These are phyloP conservation scores for Alliaria petiolata DNA, from an alignment of 345 rosid species.

Conservation along the genomic window DNA sequence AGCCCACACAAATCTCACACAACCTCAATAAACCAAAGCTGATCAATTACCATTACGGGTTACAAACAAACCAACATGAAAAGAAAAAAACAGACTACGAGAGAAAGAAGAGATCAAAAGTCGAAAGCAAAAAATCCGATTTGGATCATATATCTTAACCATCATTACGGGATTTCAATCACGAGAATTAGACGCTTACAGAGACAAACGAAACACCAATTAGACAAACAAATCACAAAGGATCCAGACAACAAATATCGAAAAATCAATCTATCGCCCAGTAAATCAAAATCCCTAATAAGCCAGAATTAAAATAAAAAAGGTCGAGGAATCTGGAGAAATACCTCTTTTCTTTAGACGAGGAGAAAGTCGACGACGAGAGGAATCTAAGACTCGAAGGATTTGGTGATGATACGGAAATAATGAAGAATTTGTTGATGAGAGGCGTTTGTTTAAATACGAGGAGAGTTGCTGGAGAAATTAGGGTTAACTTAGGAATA, in stretches of 20 bases:
- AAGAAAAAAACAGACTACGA: too few relatives aligned
- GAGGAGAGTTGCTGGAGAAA: neutral
- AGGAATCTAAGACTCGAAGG: neutral
- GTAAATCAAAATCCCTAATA: too few relatives aligned
- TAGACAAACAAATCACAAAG: neutral
- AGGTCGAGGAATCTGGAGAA: too few relatives aligned
- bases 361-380: neutral
- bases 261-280: neutral
- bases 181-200: neutral
- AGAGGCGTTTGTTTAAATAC: slow-evolving; percentile 22
- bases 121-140: too few relatives aligned
- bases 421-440: neutral
- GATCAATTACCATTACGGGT: too few relatives aligned
- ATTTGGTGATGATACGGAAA: neutral
- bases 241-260: neutral
- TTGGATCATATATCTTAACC: too few relatives aligned
- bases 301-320: too few relatives aligned
- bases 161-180: neutral
- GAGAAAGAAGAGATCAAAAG: neutral
- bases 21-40: neutral
- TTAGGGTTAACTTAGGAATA: slow-evolving; percentile 12
- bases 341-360: neutral
- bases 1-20: too few relatives aligned
- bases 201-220: too few relatives aligned
- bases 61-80: too few relatives aligned